Conservation (phyloP, 2,329 filamentous ascomycete genomes). For the Curvularia eragrostidis region DNA sequence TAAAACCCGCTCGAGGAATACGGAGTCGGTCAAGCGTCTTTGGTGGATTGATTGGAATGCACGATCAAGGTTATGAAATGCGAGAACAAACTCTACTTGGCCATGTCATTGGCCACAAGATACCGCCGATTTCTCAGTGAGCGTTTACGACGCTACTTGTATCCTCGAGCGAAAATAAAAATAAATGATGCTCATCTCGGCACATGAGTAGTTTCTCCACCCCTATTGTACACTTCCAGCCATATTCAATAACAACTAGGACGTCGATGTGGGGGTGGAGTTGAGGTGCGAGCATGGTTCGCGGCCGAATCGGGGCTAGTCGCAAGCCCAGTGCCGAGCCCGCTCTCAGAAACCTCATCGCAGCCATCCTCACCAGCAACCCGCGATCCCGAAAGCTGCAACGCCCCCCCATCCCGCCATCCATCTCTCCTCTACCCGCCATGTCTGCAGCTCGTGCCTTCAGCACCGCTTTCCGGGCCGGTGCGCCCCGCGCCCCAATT, state of each 20-base stretch:
- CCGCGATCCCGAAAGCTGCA: conserved; percentile 1
- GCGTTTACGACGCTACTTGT: background rate
- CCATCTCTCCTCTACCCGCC: conserved; percentile 50
- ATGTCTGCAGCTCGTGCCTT: conserved; percentile 65
- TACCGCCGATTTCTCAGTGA: background rate
- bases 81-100: background rate
- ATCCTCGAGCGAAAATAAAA: background rate
- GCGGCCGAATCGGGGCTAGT: conserved; percentile 25
- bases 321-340: conserved; percentile 23
- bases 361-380: conserved; percentile 28
- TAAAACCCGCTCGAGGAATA: background rate
- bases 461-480: conserved; percentile 64
- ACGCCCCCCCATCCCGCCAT: conserved; percentile 39
- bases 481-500: conserved; percentile 64
- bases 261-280: background rate
- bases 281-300: background rate
- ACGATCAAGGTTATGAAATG: background rate
- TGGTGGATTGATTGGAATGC: background rate
- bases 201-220: background rate
- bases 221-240: background rate
- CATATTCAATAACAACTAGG: background rate
- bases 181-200: background rate
- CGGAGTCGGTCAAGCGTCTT: background rate
- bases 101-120: background rate
- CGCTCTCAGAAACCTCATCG: conserved; percentile 33